Evolutionary conservation across 148 eudicot genomes (phyloP).

Genomic region (Silene latifolia): DNA sequence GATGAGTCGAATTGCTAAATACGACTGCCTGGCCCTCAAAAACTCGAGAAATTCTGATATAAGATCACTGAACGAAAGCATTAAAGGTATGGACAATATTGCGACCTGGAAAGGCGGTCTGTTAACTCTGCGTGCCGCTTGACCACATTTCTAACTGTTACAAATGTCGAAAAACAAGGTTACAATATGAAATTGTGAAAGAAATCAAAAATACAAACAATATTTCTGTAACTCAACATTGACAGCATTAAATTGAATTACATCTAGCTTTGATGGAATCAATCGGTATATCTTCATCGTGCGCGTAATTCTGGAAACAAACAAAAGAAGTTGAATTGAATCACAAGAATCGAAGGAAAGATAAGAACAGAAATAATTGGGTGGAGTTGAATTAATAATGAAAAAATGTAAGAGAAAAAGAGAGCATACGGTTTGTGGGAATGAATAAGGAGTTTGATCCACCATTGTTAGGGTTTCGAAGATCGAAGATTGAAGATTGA

Average conservation of each 20-base stretch:
- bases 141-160: constrained; percentile 69
- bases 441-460: constrained; percentile 32
- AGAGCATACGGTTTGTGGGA: constrained; percentile 19
- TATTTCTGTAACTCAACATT: neutral
- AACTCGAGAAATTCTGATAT: neutral
- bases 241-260: constrained; percentile 19
- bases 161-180: constrained; percentile 8
- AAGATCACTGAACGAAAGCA: neutral
- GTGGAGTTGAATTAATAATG: neutral
- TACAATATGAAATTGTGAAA: neutral
- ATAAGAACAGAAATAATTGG: neutral
- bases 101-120: constrained; percentile 84
- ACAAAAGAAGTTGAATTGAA: neutral
- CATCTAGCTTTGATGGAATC: constrained; percentile 79
- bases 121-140: constrained; percentile 76
- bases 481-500: too few species aligned
- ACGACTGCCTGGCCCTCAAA: neutral
- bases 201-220: neutral
- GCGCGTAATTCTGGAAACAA: constrained; percentile 44
- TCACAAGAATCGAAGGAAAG: too few species aligned
- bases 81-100: neutral
- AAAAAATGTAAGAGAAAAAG: neutral
- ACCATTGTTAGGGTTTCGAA: constrained; percentile 27
- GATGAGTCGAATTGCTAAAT: neutral
- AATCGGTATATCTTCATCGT: constrained; percentile 49